Base-by-base conservation (phyloP, 139 green algal genomes). In the Asterochloris sp. region DNA sequence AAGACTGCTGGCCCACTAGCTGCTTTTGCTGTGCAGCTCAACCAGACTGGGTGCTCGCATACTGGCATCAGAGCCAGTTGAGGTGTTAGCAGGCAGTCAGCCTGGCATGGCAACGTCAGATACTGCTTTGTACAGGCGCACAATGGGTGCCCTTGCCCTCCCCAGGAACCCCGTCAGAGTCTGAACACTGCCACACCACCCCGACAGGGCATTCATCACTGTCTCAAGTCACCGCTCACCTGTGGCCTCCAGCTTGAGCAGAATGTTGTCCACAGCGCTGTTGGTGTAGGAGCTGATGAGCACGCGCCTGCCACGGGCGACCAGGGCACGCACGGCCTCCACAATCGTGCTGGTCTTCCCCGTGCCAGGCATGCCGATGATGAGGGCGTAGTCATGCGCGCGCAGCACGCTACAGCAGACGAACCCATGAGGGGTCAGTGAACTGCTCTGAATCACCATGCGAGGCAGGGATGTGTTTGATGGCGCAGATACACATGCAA, bases 271-370 rank as follows among this genome's bases (percentile, higher is more conserved):
- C 26, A 99, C 93, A 0, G 97, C 97, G 74, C 90, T 96, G 92
- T 99, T 98, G 85, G 97, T 99, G 90, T 99, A 98, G 14, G 92
- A 89, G 19, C 92, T 93, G n/a, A 99, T 69, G 78, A 99, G 90
- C 62, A 99, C 89, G 19, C 74, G 85, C 11, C 84, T 79, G 11
- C 92, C 90, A 0, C 80, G 67, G 0, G 71, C 80, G 71, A 94
- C 83, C 71, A 98, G 86, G 13, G 86, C 88, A 63, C 88, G 78
- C 28, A 90, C 83, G 27, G 90, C 88, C 23, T 29, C 68, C 26
- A 91, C 89, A n/a, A 96, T 90, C 64, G 91, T 91, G 78, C 88
- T 92, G 62, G 92, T 95, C 86, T 96, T 96, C 78, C 93, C 93
- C 9, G 89, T 90, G 0, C 93, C 94, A 23, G 95, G 95, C 91